Conservation (phyloP, 2,329 filamentous ascomycete genomes). For the Fusarium gaditjirri region DNA sequence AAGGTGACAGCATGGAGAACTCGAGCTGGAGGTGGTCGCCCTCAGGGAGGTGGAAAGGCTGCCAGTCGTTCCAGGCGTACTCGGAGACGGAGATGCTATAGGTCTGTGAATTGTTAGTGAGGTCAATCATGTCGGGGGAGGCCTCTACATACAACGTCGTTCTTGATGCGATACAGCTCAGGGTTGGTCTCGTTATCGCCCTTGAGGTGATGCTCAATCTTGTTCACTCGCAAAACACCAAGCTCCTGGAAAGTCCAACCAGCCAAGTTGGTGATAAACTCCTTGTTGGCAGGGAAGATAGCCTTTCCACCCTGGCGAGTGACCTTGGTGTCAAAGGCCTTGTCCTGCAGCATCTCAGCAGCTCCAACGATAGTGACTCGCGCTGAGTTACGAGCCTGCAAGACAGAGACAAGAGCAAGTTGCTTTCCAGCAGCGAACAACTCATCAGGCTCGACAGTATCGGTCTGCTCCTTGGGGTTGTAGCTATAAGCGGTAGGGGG, state of each 20-base stretch:
- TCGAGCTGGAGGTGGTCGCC: slow-evolving; percentile 88
- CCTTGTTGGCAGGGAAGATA: slow-evolving; percentile 78
- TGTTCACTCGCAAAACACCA: slow-evolving; percentile 86
- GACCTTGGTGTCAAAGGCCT: slow-evolving; percentile 87
- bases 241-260: slow-evolving; percentile 97
- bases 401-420: slow-evolving; percentile 82
- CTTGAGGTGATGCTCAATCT: slow-evolving; percentile 78
- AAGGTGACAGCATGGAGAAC: slow-evolving; percentile 98
- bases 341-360: slow-evolving; percentile 85
- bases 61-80: slow-evolving; percentile 78
- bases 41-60: slow-evolving; percentile 75
- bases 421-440: slow-evolving; percentile 87
- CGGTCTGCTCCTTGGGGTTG: slow-evolving; percentile 87
- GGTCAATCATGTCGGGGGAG: background rate
- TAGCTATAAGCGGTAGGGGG: slow-evolving; percentile 90
- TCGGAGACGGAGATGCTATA: slow-evolving; percentile 92
- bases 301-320: slow-evolving; percentile 65
- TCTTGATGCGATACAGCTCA: slow-evolving; percentile 93
- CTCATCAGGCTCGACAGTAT: slow-evolving; percentile 74
- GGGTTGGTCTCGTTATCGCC: slow-evolving; percentile 77
- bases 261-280: slow-evolving; percentile 86
- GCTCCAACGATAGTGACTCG: slow-evolving; percentile 87
- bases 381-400: slow-evolving; percentile 94
- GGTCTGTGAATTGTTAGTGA: slow-evolving; percentile 62
- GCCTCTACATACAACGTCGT: slow-evolving; percentile 79